A percentile compares a stretch with the other conserved stretches of the same genome.
phyloP scores from a whole-genome alignment of 192 early-diverging fungal species.

The Linnemannia hyalina region DNA sequence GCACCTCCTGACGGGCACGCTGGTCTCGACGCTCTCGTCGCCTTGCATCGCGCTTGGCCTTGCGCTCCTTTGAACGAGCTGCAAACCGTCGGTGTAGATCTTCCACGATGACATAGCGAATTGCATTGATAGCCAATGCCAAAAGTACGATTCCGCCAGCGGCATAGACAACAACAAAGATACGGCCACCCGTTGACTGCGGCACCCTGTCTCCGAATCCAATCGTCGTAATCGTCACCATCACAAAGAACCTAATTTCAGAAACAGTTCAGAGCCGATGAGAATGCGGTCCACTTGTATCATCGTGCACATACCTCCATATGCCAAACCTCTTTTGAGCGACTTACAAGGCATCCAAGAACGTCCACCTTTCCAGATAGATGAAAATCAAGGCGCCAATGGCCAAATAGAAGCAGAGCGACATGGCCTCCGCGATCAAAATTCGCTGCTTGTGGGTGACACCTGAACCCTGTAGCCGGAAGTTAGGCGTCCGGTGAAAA shows the following conservation, averaged over 20 bases:
- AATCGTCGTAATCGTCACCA: slow-evolving; percentile 49
- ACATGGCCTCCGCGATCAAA: slow-evolving; percentile 42
- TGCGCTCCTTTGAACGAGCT: slow-evolving; percentile 22
- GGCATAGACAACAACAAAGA: slow-evolving; percentile 37
- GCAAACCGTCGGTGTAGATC: slow-evolving; percentile 31
- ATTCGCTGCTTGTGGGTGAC: slow-evolving; percentile 50
- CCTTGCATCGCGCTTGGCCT: slow-evolving; percentile 22
- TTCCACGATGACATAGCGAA: slow-evolving; percentile 54
- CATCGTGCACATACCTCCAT: background rate
- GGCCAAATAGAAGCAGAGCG: slow-evolving; percentile 43
- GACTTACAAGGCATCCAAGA: slow-evolving; percentile 31
- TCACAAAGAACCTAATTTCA: slow-evolving; percentile 34
- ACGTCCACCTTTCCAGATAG: slow-evolving; percentile 36
- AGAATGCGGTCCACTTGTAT: background rate
- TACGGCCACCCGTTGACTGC: slow-evolving; percentile 16
- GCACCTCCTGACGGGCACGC: slow-evolving; percentile 11
- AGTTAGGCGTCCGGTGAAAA: slow-evolving; percentile 33
- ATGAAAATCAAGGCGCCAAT: slow-evolving; percentile 40
- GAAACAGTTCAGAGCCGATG: background rate
- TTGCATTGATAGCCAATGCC: slow-evolving; percentile 33
- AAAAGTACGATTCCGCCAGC: slow-evolving; percentile 48
- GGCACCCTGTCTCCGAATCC: slow-evolving; percentile 37
- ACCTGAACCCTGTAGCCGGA: slow-evolving; percentile 35
- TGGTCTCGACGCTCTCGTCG: slow-evolving; percentile 12
- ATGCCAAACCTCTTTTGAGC: background rate